Percentiles rank a stretch among this genome's conserved stretches.
Conservation (phyloP, 1,284 basidiomycete species). For the Melanopsichium pennsylvanicum region DNA sequence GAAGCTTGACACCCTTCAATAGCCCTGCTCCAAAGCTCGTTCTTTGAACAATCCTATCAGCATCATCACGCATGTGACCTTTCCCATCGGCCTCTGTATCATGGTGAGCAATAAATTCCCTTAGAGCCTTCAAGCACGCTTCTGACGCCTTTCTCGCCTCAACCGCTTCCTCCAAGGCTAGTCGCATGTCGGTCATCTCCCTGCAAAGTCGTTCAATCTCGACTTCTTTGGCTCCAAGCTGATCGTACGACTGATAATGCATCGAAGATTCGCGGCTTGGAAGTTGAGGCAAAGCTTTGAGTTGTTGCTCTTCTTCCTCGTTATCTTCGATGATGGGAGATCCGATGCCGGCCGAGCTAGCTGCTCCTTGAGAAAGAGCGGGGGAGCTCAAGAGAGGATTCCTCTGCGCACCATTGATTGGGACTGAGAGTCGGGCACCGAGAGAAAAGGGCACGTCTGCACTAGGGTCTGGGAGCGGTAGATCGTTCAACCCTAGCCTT, state of each 20-base stretch:
- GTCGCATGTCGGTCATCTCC: constrained; percentile 46
- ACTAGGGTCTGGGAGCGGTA: constrained; percentile 10
- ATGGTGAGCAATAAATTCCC: constrained; percentile 49
- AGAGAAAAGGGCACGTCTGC: constrained; percentile 9
- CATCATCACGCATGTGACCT: constrained; percentile 30
- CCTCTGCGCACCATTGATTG: constrained; percentile 9
- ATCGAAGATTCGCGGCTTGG: constrained; percentile 20
- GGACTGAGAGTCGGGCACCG: constrained; percentile 26
- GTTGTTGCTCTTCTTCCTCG: constrained; percentile 28
- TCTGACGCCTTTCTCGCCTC: constrained; percentile 62
- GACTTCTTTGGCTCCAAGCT: constrained; percentile 51
- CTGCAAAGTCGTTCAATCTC: constrained; percentile 49
- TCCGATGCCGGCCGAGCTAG: constrained; percentile 34
- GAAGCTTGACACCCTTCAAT: constrained; percentile 55
- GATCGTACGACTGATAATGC: constrained; percentile 16
- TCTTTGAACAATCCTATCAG: constrained; percentile 28
- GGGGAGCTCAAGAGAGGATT: constrained; percentile 22
- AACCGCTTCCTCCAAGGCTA: constrained; percentile 53
- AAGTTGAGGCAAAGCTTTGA: constrained; percentile 18
- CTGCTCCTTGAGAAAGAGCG: constrained; percentile 34
- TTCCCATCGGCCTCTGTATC: constrained; percentile 39
- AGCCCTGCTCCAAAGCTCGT: constrained; percentile 39
- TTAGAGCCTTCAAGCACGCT: constrained; percentile 52
- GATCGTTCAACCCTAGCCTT: constrained; percentile 9
- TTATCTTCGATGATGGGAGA: constrained; percentile 49